These are phyloP conservation scores for Sugiyamaella sp. DNA, from an alignment of 1,139 yeast species.

Conservation along the genomic window DNA sequence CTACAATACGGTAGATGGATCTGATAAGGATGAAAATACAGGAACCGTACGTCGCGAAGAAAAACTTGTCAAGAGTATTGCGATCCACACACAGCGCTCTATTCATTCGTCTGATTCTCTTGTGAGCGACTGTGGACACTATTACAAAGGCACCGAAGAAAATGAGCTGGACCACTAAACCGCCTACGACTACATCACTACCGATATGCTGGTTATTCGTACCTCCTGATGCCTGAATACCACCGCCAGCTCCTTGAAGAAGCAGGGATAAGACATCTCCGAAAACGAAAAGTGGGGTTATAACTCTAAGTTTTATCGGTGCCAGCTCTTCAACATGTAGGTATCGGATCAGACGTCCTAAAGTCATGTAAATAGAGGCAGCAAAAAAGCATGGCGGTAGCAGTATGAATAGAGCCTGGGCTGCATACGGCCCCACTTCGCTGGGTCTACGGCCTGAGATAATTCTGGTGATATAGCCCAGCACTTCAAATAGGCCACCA, in stretches of 20 bases:
- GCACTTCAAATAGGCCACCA: slow-evolving; percentile 32
- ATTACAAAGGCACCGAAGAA: slow-evolving; percentile 44
- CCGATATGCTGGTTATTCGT: slow-evolving; percentile 24
- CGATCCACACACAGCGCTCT: not conserved
- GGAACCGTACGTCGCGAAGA: slow-evolving; percentile 35
- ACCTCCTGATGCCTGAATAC: slow-evolving; percentile 37
- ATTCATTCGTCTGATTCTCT: slow-evolving; percentile 13
- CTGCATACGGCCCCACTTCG: slow-evolving; percentile 41
- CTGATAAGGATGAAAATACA: slow-evolving; percentile 47
- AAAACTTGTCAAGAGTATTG: slow-evolving; percentile 1
- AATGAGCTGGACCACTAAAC: slow-evolving; percentile 44
- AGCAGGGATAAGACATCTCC: slow-evolving; percentile 50
- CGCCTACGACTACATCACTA: slow-evolving; percentile 31
- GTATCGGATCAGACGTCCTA: slow-evolving; percentile 44
- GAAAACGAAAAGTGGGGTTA: slow-evolving; percentile 49
- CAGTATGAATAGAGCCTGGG: slow-evolving; percentile 45
- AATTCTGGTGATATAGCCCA: slow-evolving; percentile 46
- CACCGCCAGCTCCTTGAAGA: slow-evolving; percentile 52
- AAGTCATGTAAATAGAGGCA: slow-evolving; percentile 51
- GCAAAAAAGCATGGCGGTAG: slow-evolving; percentile 52
- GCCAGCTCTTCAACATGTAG: slow-evolving; percentile 41
- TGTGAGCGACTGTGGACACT: slow-evolving; percentile 25
- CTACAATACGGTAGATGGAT: slow-evolving; percentile 48
- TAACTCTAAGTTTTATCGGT: slow-evolving; percentile 41
- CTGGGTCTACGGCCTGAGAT: slow-evolving; percentile 32